A percentile compares a stretch with the other conserved stretches of the same genome.
phyloP scores from a whole-genome alignment of 208 protist genomes.

The Wallacemonas sp. region DNA sequence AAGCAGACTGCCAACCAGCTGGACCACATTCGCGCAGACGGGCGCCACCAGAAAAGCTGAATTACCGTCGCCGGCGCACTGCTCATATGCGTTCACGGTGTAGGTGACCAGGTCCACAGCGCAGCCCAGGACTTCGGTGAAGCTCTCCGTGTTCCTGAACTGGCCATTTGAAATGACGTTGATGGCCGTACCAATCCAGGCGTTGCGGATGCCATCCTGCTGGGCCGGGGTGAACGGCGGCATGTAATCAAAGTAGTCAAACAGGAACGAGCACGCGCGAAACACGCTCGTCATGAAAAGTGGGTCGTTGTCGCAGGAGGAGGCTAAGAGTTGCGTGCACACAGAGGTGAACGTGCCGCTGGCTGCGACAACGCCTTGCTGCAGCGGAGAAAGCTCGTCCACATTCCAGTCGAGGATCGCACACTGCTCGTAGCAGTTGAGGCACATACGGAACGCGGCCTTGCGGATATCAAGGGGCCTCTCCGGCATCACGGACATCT shows the following conservation, averaged over 20 bases:
- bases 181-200: conserved; percentile 58
- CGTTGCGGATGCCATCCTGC: conserved; percentile 32
- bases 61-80: conserved; percentile 55
- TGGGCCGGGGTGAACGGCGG: conserved; percentile 33
- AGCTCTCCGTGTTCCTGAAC: conserved; percentile 25
- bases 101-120: conserved; percentile 70
- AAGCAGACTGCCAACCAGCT: conserved; percentile 55
- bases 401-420: conserved; percentile 87
- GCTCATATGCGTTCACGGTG: conserved; percentile 60
- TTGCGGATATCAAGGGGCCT: conserved; percentile 49
- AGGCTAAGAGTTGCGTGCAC: conserved; percentile 72
- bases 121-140: conserved; percentile 54
- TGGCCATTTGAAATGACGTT: conserved; percentile 42
- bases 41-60: conserved; percentile 43
- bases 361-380: conserved; percentile 65
- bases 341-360: conserved; percentile 54
- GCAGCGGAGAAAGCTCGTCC: conserved; percentile 68
- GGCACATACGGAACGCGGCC: conserved; percentile 88
- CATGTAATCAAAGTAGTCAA: conserved; percentile 89
- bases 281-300: conserved; percentile 62
- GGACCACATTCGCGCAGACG: conserved; percentile 34
- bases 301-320: conserved; percentile 50
- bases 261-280: conserved; percentile 67
- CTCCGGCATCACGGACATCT: conserved; percentile 36
- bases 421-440: conserved; percentile 83